Conservation (phyloP, 2,329 filamentous ascomycete genomes). For the Fusarium pilosicola region DNA sequence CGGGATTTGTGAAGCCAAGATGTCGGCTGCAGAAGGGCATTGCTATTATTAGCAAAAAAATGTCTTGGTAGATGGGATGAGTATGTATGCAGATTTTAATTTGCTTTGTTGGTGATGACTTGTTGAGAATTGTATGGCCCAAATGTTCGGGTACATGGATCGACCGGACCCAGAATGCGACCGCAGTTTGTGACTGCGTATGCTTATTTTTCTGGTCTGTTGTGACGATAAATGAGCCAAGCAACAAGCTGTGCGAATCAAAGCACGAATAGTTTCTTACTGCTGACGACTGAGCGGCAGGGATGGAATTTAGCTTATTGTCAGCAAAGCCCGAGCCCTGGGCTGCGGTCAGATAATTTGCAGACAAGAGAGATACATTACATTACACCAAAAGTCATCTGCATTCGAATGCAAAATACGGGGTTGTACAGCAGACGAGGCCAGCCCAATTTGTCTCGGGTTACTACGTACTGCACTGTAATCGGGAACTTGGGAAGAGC, state of each 20-base stretch:
- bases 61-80: background rate
- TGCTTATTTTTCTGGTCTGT: background rate
- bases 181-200: background rate
- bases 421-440: constrained; percentile 14
- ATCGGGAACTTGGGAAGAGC: background rate
- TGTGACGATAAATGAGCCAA: constrained; percentile 7
- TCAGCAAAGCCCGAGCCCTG: background rate
- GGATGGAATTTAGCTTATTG: constrained; percentile 9
- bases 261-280: background rate
- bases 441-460: background rate
- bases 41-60: constrained; percentile 18
- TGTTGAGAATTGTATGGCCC: background rate
- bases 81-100: background rate
- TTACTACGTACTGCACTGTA: background rate
- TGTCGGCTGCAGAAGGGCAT: background rate
- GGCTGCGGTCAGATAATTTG: constrained; percentile 7
- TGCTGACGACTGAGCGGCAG: background rate
- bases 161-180: constrained; percentile 11
- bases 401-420: constrained; percentile 2
- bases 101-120: background rate
- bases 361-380: background rate
- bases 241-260: constrained; percentile 2
- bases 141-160: background rate
- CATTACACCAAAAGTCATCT: background rate
- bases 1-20: constrained; percentile 8